Conservation (phyloP, 1,284 basidiomycete genomes). For the Sanghuangporus weigelae region DNA sequence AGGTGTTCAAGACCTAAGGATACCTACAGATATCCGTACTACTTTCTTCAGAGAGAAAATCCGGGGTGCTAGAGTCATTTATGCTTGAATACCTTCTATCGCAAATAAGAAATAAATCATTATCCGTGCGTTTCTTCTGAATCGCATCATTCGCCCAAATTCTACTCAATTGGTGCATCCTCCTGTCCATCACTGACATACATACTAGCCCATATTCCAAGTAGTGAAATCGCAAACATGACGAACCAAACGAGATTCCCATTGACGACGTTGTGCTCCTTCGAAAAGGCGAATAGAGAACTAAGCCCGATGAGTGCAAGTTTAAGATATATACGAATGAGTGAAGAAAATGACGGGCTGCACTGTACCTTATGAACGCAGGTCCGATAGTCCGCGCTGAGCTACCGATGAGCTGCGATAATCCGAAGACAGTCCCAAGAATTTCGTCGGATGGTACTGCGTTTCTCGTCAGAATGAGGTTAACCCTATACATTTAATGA, state of each 20-base stretch:
- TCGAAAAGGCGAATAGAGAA: constrained; percentile 16
- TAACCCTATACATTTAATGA: constrained; percentile 5
- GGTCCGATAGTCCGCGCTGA: constrained; percentile 18
- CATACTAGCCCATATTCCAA: constrained; percentile 3
- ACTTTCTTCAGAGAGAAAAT: no score
- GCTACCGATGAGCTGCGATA: constrained; percentile 19
- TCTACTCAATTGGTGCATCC: not conserved
- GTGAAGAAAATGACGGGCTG: not conserved
- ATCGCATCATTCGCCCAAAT: not conserved
- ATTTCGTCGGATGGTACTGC: constrained; percentile 18
- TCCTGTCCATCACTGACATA: not conserved
- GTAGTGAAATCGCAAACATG: constrained; percentile 2
- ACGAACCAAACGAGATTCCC: constrained; percentile 16
- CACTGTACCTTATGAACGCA: constrained; percentile 17
- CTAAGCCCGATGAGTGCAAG: not conserved
- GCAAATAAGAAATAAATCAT: not conserved
- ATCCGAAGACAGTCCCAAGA: constrained; percentile 20
- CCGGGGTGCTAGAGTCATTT: no score
- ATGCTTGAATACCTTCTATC: not conserved
- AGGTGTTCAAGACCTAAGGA: no score
- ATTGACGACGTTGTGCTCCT: constrained; percentile 3
- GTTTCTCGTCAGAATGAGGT: constrained; percentile 18
- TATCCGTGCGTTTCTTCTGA: not conserved
- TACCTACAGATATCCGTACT: no score
- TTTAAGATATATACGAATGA: not conserved